These are phyloP conservation scores for Diaporthe aspalathi DNA, from an alignment of 2,329 filamentous ascomycete genomes.

Conservation along the genomic window DNA sequence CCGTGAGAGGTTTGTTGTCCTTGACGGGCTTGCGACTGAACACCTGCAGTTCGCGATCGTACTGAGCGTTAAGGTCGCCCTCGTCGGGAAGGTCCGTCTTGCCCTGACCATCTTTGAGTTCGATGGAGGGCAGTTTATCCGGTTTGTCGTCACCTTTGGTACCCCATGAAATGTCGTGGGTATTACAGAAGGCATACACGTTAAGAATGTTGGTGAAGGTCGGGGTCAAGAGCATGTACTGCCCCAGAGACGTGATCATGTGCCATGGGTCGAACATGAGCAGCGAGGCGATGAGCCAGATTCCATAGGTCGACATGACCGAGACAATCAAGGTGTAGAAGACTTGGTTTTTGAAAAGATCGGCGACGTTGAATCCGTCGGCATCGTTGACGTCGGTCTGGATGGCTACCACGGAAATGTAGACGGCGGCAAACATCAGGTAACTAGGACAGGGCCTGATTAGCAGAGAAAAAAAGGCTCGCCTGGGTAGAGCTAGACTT, in stretches of 20 bases:
- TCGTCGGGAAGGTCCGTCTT: slow-evolving; percentile 98
- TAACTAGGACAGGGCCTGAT: slow-evolving; percentile 66
- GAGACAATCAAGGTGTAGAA: slow-evolving; percentile 97
- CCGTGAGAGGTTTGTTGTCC: slow-evolving; percentile 71
- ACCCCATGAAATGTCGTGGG: slow-evolving; percentile 97
- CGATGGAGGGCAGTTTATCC: slow-evolving; percentile 88
- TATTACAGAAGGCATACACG: slow-evolving; percentile 99
- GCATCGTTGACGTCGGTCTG: slow-evolving; percentile 73
- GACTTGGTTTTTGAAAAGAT: slow-evolving; percentile 86
- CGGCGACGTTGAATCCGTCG: slow-evolving; percentile 73
- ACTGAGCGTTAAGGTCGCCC: slow-evolving; percentile 93
- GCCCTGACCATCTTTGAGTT: slow-evolving; percentile 86
- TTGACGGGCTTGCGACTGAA: slow-evolving; percentile 81
- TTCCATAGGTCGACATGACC: slow-evolving; percentile 88
- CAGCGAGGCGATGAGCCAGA: slow-evolving; percentile 91
- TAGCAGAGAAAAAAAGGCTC: not conserved
- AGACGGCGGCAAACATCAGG: slow-evolving; percentile 93
- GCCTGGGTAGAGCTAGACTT: slow-evolving; percentile 51
- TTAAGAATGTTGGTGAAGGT: slow-evolving; percentile 99
- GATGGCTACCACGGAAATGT: slow-evolving; percentile 90
- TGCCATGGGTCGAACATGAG: slow-evolving; percentile 99
- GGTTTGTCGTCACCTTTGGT: slow-evolving; percentile 98
- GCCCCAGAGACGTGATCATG: slow-evolving; percentile 95
- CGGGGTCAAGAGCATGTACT: slow-evolving; percentile 94
- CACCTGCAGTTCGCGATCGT: slow-evolving; percentile 82